Evolutionary conservation across 1,284 basidiomycete species (phyloP).

Genomic region (Tylopilus sp.): DNA sequence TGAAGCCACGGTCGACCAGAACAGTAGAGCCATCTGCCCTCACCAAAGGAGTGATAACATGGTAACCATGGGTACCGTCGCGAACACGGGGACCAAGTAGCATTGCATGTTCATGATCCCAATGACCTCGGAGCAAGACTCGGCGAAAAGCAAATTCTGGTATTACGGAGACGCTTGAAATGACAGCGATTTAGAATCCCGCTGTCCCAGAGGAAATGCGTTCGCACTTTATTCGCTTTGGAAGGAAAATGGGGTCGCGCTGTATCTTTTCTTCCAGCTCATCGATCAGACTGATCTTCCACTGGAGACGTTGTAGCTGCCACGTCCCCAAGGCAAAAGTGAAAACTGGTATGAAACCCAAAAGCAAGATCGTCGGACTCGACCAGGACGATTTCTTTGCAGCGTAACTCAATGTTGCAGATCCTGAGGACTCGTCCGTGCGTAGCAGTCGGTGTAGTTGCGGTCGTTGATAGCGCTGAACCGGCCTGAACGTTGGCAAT

Average conservation of each 20-base stretch:
- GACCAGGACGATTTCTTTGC: conserved; percentile 55
- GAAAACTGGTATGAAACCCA: conserved; percentile 85
- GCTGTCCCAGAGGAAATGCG: conserved; percentile 10
- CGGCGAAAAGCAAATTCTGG: conserved; percentile 86
- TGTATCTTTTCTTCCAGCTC: conserved; percentile 90
- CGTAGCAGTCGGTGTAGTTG: conserved; percentile 18
- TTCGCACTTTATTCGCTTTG: conserved; percentile 82
- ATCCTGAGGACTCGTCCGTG: conserved; percentile 8
- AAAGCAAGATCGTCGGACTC: conserved; percentile 70
- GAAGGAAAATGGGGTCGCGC: conserved; percentile 74
- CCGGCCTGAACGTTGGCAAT: conserved; percentile 7
- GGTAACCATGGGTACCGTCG: conserved; percentile 83
- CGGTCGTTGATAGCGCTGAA: conserved; percentile 1
- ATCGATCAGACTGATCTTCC: conserved; percentile 94
- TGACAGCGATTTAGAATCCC: conserved; percentile 14
- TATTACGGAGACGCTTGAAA: conserved; percentile 56
- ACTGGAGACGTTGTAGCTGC: conserved; percentile 88
- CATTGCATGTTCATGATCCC: conserved; percentile 75
- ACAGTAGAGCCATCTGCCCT: conserved; percentile 75
- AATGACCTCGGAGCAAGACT: conserved; percentile 72
- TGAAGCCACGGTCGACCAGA: conserved; percentile 89
- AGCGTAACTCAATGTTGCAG: conserved; percentile 38
- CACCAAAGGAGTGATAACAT: conserved; percentile 81
- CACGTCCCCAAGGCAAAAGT: conserved; percentile 91
- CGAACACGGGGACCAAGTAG: conserved; percentile 81